These are phyloP conservation scores for Morella rubra DNA, from an alignment of 306 rosid species.

Conservation along the genomic window DNA sequence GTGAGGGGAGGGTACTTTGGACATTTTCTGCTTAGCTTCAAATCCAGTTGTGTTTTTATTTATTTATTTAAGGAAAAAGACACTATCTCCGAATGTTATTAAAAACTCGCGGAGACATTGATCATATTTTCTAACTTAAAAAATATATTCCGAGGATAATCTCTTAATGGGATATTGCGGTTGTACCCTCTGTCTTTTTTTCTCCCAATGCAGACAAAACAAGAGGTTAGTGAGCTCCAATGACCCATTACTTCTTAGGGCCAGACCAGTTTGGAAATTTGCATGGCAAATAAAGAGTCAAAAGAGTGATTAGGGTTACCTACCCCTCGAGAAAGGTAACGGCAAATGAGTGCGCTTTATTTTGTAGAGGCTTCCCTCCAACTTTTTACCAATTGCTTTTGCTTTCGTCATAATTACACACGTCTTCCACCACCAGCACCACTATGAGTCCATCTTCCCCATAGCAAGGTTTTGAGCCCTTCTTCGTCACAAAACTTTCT, in stretches of 20 bases:
- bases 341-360: slow-evolving; percentile 62
- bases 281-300: slow-evolving; percentile 35
- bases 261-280: neutral
- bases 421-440: slow-evolving; percentile 52
- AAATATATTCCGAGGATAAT: too few relatives aligned
- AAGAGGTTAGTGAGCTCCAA: neutral
- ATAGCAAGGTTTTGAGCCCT: slow-evolving; percentile 25
- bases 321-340: slow-evolving; percentile 43
- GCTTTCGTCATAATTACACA: slow-evolving; percentile 56
- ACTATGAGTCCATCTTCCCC: slow-evolving; percentile 21
- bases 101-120: too few relatives aligned
- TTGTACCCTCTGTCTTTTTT: too few relatives aligned
- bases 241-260: neutral
- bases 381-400: slow-evolving; percentile 55
- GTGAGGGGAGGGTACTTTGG: too few relatives aligned
- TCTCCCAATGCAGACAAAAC: neutral
- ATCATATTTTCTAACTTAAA: too few relatives aligned
- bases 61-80: too few relatives aligned
- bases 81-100: too few relatives aligned
- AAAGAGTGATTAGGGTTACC: slow-evolving; percentile 24
- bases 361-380: slow-evolving; percentile 87
- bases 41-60: too few relatives aligned
- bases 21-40: too few relatives aligned
- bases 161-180: too few relatives aligned
- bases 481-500: slow-evolving; percentile 30